Base-by-base conservation (phyloP, 768 basidiomycete species). In the Antrodiella citrinella region DNA sequence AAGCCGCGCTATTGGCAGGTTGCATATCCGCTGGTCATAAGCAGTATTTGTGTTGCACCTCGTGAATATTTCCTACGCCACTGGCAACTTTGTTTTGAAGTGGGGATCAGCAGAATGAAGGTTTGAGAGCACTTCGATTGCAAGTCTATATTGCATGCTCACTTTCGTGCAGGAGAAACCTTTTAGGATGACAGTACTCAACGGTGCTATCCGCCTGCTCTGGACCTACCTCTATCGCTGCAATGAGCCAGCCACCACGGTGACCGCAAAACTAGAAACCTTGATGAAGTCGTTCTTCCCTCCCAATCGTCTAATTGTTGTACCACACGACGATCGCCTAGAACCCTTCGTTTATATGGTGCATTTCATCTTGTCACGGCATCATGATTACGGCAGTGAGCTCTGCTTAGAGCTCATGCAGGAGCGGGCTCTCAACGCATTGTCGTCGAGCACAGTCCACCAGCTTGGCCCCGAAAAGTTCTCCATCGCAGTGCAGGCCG, bases 181-280 rank as follows among this genome's bases (percentile, higher is more conserved):
- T 0, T 73, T 76, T 49, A 80, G 91, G 11, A 69, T 78, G 0
- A 74, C 80, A 2, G 76, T 90, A 19, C 72, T 94, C 69, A 94
- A 93, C 56, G 88, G 89, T 11, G 78, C 88, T 50, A 63, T 91
- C 54, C 82, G 94, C 7, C 66, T 96, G 39, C 68, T 93, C 26
- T 97, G 93, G 94, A 90, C 92, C 2, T 97, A 96, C 65, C 72
- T 96, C n/a, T 94, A 91, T 62, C 84, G 94, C 13, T 94, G 91
- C 61, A 82, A 86, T 55, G 94, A 97, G 65, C 76, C 86, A 4
- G 70, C 80, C 1, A 87, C 92, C 0, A 84, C 87, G 2, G 82
- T 81, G n/a, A 80, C 82, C n/a, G 69, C 80, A 23, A 91, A 85
- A 60, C 67, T 97, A 38, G 92, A 96, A 54, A 68, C 66, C 0